A percentile compares a stretch with the other conserved stretches of the same genome.
These are phyloP conservation scores for Plasmodium knowlesi DNA, from an alignment of 169 alveolate species.

Conservation along the genomic window DNA sequence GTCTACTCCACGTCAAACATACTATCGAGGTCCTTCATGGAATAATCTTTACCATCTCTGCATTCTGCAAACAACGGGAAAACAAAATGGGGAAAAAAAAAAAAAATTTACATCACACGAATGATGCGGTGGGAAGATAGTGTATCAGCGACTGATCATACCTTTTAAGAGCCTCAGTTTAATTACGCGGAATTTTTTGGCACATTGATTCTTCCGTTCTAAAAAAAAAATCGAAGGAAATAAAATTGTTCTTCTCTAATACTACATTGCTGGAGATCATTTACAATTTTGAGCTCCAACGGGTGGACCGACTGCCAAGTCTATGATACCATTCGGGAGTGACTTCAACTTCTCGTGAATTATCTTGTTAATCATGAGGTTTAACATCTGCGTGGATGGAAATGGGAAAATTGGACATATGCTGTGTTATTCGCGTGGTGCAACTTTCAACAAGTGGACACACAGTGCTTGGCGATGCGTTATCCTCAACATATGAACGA, in stretches of 20 bases:
- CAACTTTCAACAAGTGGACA: background rate
- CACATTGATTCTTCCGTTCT: slow-evolving; percentile 52
- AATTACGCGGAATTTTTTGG: slow-evolving; percentile 41
- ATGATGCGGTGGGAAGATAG: background rate
- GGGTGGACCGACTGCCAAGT: background rate
- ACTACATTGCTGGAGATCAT: background rate
- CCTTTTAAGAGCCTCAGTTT: slow-evolving; percentile 64
- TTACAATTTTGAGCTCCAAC: background rate
- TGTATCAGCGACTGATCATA: background rate
- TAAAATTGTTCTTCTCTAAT: background rate
- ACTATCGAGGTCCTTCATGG: background rate
- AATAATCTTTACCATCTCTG: background rate
- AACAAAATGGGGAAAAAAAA: background rate
- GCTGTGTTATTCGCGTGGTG: background rate
- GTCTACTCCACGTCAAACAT: background rate
- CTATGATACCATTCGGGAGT: slow-evolving; percentile 50
- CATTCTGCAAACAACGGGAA: slow-evolving; percentile 33
- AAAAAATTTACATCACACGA: background rate
- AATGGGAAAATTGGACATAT: slow-evolving; percentile 1
- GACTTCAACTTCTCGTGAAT: slow-evolving; percentile 45
- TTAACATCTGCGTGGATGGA: slow-evolving; percentile 21
- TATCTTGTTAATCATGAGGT: slow-evolving; percentile 35
- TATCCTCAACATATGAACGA: background rate
- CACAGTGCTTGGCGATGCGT: background rate
- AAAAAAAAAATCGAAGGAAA: slow-evolving; percentile 11